Percentiles rank a stretch among this genome's conserved stretches.
Conservation (phyloP, 352 stramenopile species). For the Phytophthora melonis region DNA sequence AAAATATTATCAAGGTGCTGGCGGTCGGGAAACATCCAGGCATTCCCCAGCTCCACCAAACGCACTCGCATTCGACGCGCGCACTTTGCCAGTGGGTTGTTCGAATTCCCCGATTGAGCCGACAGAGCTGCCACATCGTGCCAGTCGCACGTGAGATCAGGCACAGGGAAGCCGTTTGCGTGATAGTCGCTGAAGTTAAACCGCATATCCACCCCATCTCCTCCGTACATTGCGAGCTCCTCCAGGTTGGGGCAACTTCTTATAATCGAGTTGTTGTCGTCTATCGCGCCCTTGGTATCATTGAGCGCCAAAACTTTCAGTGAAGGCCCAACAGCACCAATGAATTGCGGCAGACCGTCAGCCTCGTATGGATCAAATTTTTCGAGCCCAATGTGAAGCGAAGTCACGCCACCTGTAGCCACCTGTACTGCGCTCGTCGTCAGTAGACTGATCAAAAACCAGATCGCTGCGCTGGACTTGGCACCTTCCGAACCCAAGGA, state of each 20-base stretch:
- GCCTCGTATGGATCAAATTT: background rate
- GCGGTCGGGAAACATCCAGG: too few species aligned
- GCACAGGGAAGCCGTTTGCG: too few species aligned
- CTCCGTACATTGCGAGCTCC: background rate
- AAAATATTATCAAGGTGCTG: background rate
- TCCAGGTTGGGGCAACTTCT: background rate
- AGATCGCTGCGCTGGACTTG: slow-evolving; percentile 3
- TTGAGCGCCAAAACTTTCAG: slow-evolving; percentile 14
- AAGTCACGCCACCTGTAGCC: background rate
- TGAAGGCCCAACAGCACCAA: slow-evolving; percentile 6
- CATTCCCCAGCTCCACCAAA: too few species aligned
- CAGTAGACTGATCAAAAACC: background rate
- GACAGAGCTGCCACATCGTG: too few species aligned
- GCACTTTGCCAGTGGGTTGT: too few species aligned
- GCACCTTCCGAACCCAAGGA: slow-evolving; percentile 10
- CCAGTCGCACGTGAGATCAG: too few species aligned
- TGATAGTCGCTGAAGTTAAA: too few species aligned
- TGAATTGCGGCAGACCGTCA: slow-evolving; percentile 15
- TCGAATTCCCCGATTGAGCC: too few species aligned
- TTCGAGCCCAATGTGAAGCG: slow-evolving; percentile 10
- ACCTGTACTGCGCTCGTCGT: too few species aligned
- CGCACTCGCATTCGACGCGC: too few species aligned
- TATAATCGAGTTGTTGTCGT: too few species aligned
- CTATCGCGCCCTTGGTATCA: background rate
- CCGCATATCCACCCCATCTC: too few species aligned